Evolutionary conservation across 768 basidiomycete species (phyloP).

Genomic region (Holtermanniella nyarrowii): DNA sequence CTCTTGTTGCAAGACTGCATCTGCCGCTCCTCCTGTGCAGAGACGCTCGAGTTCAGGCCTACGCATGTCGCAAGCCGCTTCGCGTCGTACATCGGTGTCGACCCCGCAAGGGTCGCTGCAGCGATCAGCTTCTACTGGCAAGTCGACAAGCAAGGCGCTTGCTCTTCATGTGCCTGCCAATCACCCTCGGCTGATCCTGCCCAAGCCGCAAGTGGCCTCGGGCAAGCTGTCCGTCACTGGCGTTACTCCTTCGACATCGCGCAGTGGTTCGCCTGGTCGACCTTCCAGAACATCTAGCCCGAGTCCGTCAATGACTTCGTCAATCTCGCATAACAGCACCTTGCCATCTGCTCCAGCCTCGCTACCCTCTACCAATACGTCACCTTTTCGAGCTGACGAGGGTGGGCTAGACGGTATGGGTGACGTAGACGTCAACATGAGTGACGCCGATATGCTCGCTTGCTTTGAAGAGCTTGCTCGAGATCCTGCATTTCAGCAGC

Average conservation of each 20-base stretch:
- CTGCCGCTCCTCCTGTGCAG: conserved; percentile 8
- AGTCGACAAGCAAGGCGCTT: conserved; percentile 21
- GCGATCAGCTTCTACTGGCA: conserved; percentile 18
- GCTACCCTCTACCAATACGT: not conserved
- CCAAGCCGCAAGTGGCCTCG: conserved; percentile 18
- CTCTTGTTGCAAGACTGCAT: conserved; percentile 3
- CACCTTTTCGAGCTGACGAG: not conserved
- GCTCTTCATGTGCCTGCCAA: conserved; percentile 12
- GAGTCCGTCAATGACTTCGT: not conserved
- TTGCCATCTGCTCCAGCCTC: not conserved
- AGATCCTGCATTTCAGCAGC: not conserved
- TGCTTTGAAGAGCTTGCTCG: not conserved
- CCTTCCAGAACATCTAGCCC: not conserved
- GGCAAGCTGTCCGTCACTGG: not conserved
- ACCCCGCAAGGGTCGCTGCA: conserved; percentile 4
- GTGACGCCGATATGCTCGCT: not conserved
- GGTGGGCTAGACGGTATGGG: not conserved
- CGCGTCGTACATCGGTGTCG: conserved; percentile 21
- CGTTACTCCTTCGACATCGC: not conserved
- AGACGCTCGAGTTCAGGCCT: not conserved
- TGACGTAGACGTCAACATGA: not conserved
- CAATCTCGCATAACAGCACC: not conserved
- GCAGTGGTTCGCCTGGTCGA: not conserved
- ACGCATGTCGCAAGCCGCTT: conserved; percentile 1
- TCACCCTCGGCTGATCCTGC: conserved; percentile 20